phyloP scores from a whole-genome alignment of 179 eudicot genomes.

The Patellifolia procumbens region DNA sequence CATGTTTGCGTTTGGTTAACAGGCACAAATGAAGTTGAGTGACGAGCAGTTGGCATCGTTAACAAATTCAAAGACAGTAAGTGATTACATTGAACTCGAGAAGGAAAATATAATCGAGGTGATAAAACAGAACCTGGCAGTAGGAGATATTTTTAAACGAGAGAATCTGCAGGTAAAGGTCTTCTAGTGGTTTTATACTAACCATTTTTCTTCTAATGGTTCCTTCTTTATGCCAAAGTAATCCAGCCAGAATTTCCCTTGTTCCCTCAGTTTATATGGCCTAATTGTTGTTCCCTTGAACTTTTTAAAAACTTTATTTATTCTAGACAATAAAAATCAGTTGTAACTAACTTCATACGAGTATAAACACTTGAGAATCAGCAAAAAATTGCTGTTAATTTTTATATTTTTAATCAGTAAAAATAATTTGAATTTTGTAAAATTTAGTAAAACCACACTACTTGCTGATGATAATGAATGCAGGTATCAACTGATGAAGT shows the following conservation, averaged over 20 bases:
- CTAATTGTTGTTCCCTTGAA: neutral
- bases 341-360: no score
- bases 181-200: neutral
- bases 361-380: no score
- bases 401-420: no score
- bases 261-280: neutral
- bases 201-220: neutral
- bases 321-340: no score
- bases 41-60: constrained; percentile 50
- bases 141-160: constrained; percentile 88
- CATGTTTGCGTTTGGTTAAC: constrained; percentile 14
- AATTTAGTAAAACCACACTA: neutral
- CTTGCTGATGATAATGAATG: constrained; percentile 18
- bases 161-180: constrained; percentile 73
- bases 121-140: constrained; percentile 33
- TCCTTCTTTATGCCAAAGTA: neutral
- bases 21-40: constrained; percentile 76
- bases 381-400: neutral
- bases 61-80: no score
- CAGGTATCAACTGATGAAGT: constrained; percentile 84
- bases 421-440: neutral
- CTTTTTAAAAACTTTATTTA: no score
- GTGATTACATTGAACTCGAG: no score
- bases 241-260: neutral
- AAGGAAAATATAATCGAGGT: no score